Percentiles rank a stretch among this genome's conserved stretches.
These are phyloP conservation scores for Aaosphaeria arxii DNA, from an alignment of 2,329 filamentous ascomycete species.

Conservation along the genomic window DNA sequence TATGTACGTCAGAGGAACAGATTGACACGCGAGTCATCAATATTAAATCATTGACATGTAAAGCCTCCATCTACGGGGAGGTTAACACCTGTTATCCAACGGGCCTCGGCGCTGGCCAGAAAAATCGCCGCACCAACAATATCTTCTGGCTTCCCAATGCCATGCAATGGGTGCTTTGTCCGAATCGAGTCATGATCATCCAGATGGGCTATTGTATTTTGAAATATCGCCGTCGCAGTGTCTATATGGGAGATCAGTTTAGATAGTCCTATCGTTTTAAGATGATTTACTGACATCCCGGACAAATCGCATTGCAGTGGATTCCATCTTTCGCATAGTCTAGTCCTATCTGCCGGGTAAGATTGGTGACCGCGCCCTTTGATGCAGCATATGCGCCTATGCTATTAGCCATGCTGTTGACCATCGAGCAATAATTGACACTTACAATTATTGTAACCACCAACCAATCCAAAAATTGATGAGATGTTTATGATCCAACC, in stretches of 20 bases:
- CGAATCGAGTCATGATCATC: slow-evolving; percentile 5
- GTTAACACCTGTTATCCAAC: slow-evolving; percentile 45
- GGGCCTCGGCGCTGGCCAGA: slow-evolving; percentile 46
- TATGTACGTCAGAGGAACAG: too few relatives aligned
- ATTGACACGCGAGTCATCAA: too few relatives aligned
- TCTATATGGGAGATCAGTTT: slow-evolving; percentile 9
- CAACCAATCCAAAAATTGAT: slow-evolving; percentile 49
- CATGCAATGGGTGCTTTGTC: slow-evolving; percentile 25
- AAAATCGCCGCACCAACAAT: slow-evolving; percentile 42
- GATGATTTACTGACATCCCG: slow-evolving; percentile 42
- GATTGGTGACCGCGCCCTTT: slow-evolving; percentile 50
- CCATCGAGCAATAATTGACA: too few relatives aligned
- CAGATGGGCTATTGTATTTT: slow-evolving; percentile 7
- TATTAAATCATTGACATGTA: too few relatives aligned
- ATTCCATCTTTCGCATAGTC: slow-evolving; percentile 51
- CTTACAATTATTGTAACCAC: slow-evolving; percentile 18
- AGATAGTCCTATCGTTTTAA: not conserved
- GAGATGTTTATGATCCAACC: slow-evolving; percentile 57
- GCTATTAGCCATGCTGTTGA: too few relatives aligned
- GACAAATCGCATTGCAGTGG: slow-evolving; percentile 54
- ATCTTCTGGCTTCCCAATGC: slow-evolving; percentile 28
- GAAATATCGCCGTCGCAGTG: slow-evolving; percentile 22
- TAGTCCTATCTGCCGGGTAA: slow-evolving; percentile 49
- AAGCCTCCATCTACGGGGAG: slow-evolving; percentile 49
- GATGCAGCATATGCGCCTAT: slow-evolving; percentile 41